phyloP scores from a whole-genome alignment of 2,329 filamentous ascomycete species.

The Verticillium klebahnii region DNA sequence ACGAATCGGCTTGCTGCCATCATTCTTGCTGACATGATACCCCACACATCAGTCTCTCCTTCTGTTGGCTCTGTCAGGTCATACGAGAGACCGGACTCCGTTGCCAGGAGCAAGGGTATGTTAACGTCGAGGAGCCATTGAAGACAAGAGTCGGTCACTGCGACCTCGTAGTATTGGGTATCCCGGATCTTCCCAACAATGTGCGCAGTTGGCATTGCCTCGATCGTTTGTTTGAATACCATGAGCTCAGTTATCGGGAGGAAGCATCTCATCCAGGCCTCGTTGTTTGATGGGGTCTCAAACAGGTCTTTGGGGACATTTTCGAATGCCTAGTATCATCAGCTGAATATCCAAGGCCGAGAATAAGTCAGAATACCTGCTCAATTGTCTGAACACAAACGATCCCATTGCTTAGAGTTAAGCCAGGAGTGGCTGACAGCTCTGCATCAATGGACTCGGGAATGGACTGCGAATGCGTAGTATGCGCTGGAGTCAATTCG shows the following conservation, averaged over 20 bases:
- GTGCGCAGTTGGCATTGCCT: not conserved
- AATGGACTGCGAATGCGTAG: not conserved
- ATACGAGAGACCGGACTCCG: not conserved
- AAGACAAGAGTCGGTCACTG: not conserved
- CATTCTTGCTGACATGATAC: not conserved
- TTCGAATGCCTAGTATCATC: not conserved
- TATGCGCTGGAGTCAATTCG: not conserved
- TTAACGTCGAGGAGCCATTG: not conserved
- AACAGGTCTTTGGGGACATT: not conserved
- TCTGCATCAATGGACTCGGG: not conserved
- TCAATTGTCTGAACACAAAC: not conserved
- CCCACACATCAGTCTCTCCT: not conserved
- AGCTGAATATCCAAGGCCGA: not conserved
- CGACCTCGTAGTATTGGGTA: not conserved
- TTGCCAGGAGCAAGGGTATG: not conserved
- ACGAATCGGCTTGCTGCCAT: not conserved
- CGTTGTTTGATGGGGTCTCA: not conserved
- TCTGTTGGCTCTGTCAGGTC: not conserved
- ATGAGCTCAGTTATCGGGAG: not conserved
- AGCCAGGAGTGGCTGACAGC: not conserved
- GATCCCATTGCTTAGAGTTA: not conserved
- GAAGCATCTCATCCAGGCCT: not conserved
- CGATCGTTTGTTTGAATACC: not conserved
- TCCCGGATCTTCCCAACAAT: not conserved
- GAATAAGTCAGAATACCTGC: not conserved